Evolutionary conservation across 2,329 filamentous ascomycete genomes (phyloP).

Genomic region (Fusarium mundagurra): DNA sequence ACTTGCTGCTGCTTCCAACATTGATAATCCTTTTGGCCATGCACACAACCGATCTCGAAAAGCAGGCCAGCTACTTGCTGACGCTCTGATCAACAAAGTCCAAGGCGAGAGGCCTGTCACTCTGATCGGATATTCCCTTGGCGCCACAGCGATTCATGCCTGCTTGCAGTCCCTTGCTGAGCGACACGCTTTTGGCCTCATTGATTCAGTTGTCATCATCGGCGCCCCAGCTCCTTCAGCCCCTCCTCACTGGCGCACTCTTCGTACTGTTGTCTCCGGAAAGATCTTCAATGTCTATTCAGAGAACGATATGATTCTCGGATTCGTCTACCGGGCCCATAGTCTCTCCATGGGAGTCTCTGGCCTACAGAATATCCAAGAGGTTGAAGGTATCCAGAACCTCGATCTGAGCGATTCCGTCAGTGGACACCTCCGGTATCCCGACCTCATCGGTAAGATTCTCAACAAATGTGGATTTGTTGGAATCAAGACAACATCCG

Average conservation of each 20-base stretch:
- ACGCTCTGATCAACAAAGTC: constrained; percentile 82
- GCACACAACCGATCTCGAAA: constrained; percentile 82
- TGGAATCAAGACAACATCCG: constrained; percentile 54
- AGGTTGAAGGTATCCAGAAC: constrained; percentile 72
- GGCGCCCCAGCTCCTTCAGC: constrained; percentile 82
- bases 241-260: constrained; percentile 76
- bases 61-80: constrained; percentile 80
- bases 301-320: constrained; percentile 86
- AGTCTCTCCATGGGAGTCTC: constrained; percentile 86
- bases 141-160: constrained; percentile 82
- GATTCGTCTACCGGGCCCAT: constrained; percentile 85
- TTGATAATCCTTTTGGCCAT: constrained; percentile 86
- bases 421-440: constrained; percentile 63
- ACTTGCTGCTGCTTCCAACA: constrained; percentile 70
- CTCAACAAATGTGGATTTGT: constrained; percentile 62
- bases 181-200: constrained; percentile 80
- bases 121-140: constrained; percentile 83
- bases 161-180: constrained; percentile 82
- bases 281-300: constrained; percentile 90
- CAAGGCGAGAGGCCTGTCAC: constrained; percentile 86
- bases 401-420: constrained; percentile 64
- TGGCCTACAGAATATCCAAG: constrained; percentile 78
- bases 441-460: constrained; percentile 61
- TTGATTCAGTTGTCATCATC: constrained; percentile 86
- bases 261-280: constrained; percentile 82